Evolutionary conservation across 257 asterid species (phyloP), one percentile per base, ranked within the genome.

Genomic region (Mentha longifolia): DNA sequence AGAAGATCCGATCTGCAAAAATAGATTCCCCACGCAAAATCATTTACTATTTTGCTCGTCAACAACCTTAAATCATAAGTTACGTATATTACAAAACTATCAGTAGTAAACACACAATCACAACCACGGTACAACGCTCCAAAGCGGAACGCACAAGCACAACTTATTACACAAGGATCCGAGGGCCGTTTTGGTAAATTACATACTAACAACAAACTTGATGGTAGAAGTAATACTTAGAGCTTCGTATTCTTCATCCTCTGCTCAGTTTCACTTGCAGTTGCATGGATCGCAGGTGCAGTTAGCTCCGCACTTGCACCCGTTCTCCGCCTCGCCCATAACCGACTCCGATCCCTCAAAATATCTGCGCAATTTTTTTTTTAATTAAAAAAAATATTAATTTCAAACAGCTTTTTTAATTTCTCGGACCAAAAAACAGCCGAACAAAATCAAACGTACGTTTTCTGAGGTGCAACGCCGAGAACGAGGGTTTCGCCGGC

Each of bases 201-300:
- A 47, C 67, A n/a, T 2, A 49, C 9, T 35, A 0, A 7, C 39
- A 5, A 35, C 9, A 35, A 35, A 35, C 39, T 5, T 35, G 1
- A 35, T 5, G 5, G 9, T 1, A 6, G 3, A 35, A 35, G 3
- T 70, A 5, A n/a, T 6, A 50, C 10, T n/a, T 0, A 6, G 16
- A 47, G n/a, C 54, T 2, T 7, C 3, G 25, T 55, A 10, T 46
- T 73, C 64, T 59, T 67, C 61, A 64, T 74, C 84, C 84, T 70
- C 88, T 65, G 84, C 80, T 72, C 35, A 52, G 42, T n/a, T 71
- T 90, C 92, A 89, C 60, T 91, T 87, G 89, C 98, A 93, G 33
- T 0, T 91, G 89, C 98, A 93, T 2, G 97, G 95, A 46, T 86
- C 17, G 85, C 98, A 93, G 61, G 64, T 85, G 96, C 98, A 93